phyloP scores from a whole-genome alignment of 768 basidiomycete genomes.

The Podaxis sp. region DNA sequence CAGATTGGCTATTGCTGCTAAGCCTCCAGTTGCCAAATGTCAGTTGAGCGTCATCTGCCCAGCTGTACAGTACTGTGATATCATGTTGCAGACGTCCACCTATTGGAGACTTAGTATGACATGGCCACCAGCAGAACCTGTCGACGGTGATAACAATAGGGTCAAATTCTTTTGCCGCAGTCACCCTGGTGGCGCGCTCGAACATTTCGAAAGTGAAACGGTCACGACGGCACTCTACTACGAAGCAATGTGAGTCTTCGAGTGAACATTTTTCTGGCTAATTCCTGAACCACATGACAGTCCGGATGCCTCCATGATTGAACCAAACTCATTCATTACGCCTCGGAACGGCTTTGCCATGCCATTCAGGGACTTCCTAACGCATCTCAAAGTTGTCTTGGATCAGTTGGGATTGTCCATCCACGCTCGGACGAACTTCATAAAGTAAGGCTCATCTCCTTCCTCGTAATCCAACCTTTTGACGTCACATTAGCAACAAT shows the following conservation, averaged over 20 bases:
- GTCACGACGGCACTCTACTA: conserved; percentile 81
- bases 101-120: conserved; percentile 73
- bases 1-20: conserved; percentile 71
- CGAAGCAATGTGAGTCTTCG: conserved; percentile 65
- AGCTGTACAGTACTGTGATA: conserved; percentile 73
- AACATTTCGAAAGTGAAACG: conserved; percentile 82
- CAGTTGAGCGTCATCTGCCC: conserved; percentile 73
- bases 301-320: conserved; percentile 72
- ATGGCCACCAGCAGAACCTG: conserved; percentile 73
- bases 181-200: conserved; percentile 80
- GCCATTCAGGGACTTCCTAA: conserved; percentile 75
- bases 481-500: conserved; percentile 54
- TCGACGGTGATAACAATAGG: conserved; percentile 51
- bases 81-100: conserved; percentile 64
- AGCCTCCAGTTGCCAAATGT: conserved; percentile 73
- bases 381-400: conserved; percentile 76
- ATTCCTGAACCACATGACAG: conserved; percentile 31
- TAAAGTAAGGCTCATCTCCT: conserved; percentile 50
- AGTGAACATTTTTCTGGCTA: background rate
- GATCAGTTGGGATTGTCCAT: conserved; percentile 83
- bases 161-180: conserved; percentile 81
- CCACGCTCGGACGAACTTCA: conserved; percentile 76
- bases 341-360: conserved; percentile 85
- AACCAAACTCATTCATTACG: conserved; percentile 74
- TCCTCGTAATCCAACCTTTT: background rate